phyloP scores from a whole-genome alignment of 2,329 filamentous ascomycete genomes.

The Phoma herbarum region DNA sequence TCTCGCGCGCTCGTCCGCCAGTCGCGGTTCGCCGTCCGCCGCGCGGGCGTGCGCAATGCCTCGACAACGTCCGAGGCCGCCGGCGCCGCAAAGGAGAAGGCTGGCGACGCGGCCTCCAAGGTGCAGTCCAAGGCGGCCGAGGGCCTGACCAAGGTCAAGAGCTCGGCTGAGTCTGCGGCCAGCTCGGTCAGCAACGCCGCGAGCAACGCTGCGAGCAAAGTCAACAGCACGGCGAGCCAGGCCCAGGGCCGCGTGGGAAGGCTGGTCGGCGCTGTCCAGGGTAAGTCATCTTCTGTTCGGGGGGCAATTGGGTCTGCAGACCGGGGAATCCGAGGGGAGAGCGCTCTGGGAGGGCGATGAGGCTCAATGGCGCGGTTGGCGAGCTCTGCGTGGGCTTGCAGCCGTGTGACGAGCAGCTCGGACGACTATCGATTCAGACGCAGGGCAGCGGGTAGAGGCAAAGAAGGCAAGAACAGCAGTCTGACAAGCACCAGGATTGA shows the following conservation, averaged over 20 bases:
- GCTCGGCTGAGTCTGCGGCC: constrained; percentile 80
- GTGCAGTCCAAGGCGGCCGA: constrained; percentile 79
- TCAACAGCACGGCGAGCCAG: constrained; percentile 80
- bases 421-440: not conserved
- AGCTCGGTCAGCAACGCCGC: constrained; percentile 71
- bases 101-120: constrained; percentile 61
- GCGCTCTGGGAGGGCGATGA: not conserved
- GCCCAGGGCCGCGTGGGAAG: constrained; percentile 85
- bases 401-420: not conserved
- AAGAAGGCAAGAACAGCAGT: not conserved
- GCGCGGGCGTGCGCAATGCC: constrained; percentile 58
- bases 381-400: constrained; percentile 10
- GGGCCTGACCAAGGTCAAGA: constrained; percentile 82
- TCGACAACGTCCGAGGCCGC: constrained; percentile 59
- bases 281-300: constrained; percentile 65
- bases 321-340: not conserved
- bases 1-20: constrained; percentile 58
- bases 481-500: constrained; percentile 69
- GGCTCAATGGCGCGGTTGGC: constrained; percentile 30
- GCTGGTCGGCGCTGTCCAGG: constrained; percentile 81
- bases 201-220: constrained; percentile 73
- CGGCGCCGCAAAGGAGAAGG: constrained; percentile 57
- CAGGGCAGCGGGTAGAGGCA: too few relatives aligned
- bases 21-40: constrained; percentile 54
- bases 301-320: constrained; percentile 21